Conservation (phyloP, 805 yeast genomes). For the Helenozyma baotianmanensis region DNA sequence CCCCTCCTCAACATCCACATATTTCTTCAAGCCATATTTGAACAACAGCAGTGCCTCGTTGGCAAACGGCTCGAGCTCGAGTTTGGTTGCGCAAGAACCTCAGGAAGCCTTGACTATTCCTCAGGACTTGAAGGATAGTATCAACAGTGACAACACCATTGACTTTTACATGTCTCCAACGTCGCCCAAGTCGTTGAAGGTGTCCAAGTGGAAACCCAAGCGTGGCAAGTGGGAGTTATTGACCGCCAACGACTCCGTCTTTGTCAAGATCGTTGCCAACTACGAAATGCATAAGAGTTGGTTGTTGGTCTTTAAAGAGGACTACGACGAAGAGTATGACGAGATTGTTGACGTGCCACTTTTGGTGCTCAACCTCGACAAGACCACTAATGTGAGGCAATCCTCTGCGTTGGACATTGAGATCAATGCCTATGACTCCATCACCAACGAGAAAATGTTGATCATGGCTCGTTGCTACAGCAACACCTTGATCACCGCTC, state of each 20-base stretch:
- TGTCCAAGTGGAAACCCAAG: slow-evolving; percentile 39
- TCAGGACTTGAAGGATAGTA: slow-evolving; percentile 29
- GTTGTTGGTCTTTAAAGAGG: slow-evolving; percentile 40
- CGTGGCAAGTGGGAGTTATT: slow-evolving; percentile 44
- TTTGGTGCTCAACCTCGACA: slow-evolving; percentile 28
- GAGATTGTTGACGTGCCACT: slow-evolving; percentile 35
- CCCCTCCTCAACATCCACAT: slow-evolving; percentile 39
- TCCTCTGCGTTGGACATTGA: slow-evolving; percentile 40
- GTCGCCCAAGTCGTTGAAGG: slow-evolving; percentile 31
- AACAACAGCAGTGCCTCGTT: slow-evolving; percentile 6
- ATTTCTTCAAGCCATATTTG: slow-evolving; percentile 32
- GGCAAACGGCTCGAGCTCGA: slow-evolving; percentile 3
- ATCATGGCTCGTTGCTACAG: slow-evolving; percentile 32
- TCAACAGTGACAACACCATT: slow-evolving; percentile 33
- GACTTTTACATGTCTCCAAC: slow-evolving; percentile 36
- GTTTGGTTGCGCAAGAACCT: slow-evolving; percentile 2
- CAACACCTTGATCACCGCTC: slow-evolving; percentile 21
- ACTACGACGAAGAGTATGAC: slow-evolving; percentile 23
- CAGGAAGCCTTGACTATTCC: slow-evolving; percentile 30
- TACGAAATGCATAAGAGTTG: slow-evolving; percentile 31
- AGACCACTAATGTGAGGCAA: slow-evolving; percentile 23
- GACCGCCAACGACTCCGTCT: slow-evolving; percentile 32
- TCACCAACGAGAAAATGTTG: slow-evolving; percentile 23
- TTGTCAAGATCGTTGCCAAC: slow-evolving; percentile 36
- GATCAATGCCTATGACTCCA: slow-evolving; percentile 27